These are phyloP conservation scores for Paratinospora sagittata DNA, from an alignment of 164 flowering plant genomes.

Conservation along the genomic window DNA sequence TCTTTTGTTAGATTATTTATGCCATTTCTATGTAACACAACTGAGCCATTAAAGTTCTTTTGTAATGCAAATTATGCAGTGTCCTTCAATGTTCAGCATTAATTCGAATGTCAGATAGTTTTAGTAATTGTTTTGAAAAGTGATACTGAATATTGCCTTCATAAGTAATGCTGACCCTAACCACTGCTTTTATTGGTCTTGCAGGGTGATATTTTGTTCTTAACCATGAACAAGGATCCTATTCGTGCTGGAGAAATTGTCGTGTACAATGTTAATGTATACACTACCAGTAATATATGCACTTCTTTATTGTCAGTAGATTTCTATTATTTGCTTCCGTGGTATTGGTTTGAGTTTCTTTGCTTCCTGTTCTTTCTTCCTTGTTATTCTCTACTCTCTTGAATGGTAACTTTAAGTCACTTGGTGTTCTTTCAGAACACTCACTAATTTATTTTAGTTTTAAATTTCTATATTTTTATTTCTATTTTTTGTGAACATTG, in stretches of 20 bases:
- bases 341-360: too few species aligned
- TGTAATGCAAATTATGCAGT: too few species aligned
- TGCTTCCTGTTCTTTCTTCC: too few species aligned
- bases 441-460: background rate
- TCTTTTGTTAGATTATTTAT: too few species aligned
- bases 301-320: background rate
- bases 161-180: background rate
- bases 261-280: slow-evolving; percentile 69
- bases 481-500: background rate
- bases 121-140: too few species aligned
- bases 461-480: background rate
- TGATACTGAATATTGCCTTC: background rate
- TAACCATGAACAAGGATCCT: slow-evolving; percentile 77
- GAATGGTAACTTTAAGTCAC: too few species aligned
- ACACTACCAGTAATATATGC: slow-evolving; percentile 15
- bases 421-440: too few species aligned
- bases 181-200: background rate
- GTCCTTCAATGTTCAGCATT: too few species aligned
- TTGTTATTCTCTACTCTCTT: too few species aligned
- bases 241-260: slow-evolving; percentile 84
- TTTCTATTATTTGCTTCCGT: background rate
- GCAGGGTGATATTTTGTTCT: slow-evolving; percentile 76
- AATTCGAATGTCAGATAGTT: too few species aligned
- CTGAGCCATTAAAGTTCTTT: too few species aligned
- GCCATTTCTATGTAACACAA: too few species aligned